These are phyloP conservation scores for Pleurotus salmoneostramineus DNA, from an alignment of 768 basidiomycete species.

Conservation along the genomic window DNA sequence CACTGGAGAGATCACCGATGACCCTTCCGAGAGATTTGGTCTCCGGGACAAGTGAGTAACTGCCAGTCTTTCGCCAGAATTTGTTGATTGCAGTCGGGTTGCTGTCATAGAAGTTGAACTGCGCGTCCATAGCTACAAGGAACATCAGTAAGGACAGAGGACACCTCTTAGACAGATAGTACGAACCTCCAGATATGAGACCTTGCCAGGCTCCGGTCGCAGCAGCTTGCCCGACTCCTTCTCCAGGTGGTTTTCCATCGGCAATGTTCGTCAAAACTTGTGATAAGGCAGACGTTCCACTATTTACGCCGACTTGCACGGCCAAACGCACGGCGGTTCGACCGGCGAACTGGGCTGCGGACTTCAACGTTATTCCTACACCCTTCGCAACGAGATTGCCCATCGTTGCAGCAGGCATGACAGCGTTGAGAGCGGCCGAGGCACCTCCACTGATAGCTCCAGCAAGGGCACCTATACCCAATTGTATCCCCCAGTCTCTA, in stretches of 20 bases:
- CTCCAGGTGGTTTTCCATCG: neutral
- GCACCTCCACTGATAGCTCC: slow-evolving; percentile 9
- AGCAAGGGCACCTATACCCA: slow-evolving; percentile 9
- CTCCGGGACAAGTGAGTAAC: neutral
- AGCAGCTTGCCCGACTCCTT: slow-evolving; percentile 1
- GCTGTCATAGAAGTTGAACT: neutral
- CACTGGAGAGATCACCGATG: neutral
- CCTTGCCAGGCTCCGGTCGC: slow-evolving; percentile 3
- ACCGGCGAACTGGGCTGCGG: neutral
- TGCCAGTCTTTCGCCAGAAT: neutral
- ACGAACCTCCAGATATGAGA: neutral
- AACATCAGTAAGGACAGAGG: neutral
- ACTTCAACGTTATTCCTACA: neutral
- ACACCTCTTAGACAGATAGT: neutral
- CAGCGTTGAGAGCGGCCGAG: slow-evolving; percentile 5
- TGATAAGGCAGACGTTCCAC: neutral
- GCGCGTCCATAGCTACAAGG: neutral
- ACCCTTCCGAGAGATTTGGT: neutral
- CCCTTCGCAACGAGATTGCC: neutral
- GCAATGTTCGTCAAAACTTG: neutral
- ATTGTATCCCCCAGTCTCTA: slow-evolving; percentile 12
- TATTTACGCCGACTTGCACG: neutral
- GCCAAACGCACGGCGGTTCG: neutral
- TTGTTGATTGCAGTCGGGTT: neutral
- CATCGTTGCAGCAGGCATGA: slow-evolving; percentile 7